Percentiles rank a stretch among this genome's conserved stretches.
Evolutionary conservation across 2,329 filamentous ascomycete species (phyloP).

Genomic region (Sphaceloma murrayae): DNA sequence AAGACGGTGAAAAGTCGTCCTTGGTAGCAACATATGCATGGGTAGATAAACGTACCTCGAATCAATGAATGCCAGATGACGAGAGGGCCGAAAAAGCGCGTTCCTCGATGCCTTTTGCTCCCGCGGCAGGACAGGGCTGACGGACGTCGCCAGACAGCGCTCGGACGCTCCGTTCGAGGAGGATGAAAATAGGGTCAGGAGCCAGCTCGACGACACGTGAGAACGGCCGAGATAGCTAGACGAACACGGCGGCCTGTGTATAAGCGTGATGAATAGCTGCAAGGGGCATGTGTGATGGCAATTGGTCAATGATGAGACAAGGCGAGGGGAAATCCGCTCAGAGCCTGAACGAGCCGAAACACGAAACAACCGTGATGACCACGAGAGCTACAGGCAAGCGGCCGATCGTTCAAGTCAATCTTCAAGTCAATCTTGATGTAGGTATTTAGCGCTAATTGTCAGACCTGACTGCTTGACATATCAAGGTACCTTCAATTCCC

Average conservation of each 20-base stretch:
- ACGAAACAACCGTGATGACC: constrained; percentile 15
- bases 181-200: neutral
- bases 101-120: constrained; percentile 16
- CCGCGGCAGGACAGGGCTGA: constrained; percentile 13
- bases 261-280: constrained; percentile 4
- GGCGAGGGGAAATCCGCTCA: constrained; percentile 12
- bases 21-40: constrained; percentile 1
- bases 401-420: constrained; percentile 6
- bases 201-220: constrained; percentile 3
- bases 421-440: neutral
- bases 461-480: neutral
- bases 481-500: neutral
- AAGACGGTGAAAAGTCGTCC: neutral
- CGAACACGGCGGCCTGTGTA: constrained; percentile 1
- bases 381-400: constrained; percentile 1
- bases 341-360: too few species aligned
- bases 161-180: neutral
- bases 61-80: constrained; percentile 14
- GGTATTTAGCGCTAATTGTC: neutral
- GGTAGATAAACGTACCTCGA: constrained; percentile 16
- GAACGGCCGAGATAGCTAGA: neutral
- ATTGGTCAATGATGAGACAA: constrained; percentile 11
- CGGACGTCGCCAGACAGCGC: neutral
- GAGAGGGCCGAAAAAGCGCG: constrained; percentile 15
- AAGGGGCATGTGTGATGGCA: constrained; percentile 9